Conservation (phyloP, 164 flowering plant species). For the Santalum album region DNA sequence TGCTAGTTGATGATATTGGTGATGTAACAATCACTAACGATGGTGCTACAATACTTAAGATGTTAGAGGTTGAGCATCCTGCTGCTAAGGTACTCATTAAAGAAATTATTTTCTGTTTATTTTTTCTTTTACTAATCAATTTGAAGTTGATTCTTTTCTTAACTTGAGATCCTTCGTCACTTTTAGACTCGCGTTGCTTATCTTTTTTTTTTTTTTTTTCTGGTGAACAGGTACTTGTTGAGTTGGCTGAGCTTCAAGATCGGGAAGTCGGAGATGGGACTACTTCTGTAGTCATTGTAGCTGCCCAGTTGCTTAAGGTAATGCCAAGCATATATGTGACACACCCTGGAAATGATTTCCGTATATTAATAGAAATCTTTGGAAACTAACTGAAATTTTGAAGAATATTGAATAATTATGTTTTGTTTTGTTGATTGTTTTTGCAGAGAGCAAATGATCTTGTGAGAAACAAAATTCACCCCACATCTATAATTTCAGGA, state of each 20-base stretch:
- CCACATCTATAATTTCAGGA: conserved; percentile 96
- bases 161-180: too few species aligned
- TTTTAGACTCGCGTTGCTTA: too few species aligned
- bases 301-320: conserved; percentile 97
- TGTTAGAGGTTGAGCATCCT: conserved; percentile 98
- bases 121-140: too few species aligned
- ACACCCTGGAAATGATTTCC: too few species aligned
- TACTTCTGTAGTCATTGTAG: conserved; percentile 93
- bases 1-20: conserved; percentile 99
- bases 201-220: not conserved
- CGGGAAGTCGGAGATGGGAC: conserved; percentile 99
- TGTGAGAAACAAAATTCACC: conserved; percentile 88
- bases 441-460: conserved; percentile 95
- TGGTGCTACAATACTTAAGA: conserved; percentile 96
- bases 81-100: conserved; percentile 99
- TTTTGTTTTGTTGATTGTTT: not conserved
- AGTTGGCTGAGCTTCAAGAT: conserved; percentile 98
- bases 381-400: not conserved
- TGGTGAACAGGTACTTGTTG: conserved; percentile 71
- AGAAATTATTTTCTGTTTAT: too few species aligned
- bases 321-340: not conserved
- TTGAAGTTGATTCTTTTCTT: too few species aligned
- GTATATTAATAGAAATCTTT: not conserved
- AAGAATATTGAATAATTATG: not conserved
- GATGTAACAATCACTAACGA: conserved; percentile 98